Evolutionary conservation across 257 asterid genomes (phyloP).

Genomic region (Ilex asprella): DNA sequence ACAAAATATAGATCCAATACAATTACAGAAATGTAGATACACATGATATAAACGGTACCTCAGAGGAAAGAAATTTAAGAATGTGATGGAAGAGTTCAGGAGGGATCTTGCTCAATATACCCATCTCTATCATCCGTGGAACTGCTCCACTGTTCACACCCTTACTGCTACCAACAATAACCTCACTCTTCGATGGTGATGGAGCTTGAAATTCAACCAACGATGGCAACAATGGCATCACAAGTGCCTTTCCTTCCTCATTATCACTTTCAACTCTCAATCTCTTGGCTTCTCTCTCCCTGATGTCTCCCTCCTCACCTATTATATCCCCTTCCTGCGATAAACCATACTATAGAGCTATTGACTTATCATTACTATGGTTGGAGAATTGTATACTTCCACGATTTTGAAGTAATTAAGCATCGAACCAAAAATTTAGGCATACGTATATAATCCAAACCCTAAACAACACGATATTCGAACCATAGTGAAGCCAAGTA

Average conservation of each 20-base stretch:
- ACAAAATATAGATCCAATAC: background rate
- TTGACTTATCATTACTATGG: too few relatives aligned
- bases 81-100: slow-evolving; percentile 67
- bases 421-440: too few relatives aligned
- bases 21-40: background rate
- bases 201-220: slow-evolving; percentile 26
- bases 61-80: slow-evolving; percentile 75
- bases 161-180: slow-evolving; percentile 12
- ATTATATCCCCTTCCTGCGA: slow-evolving; percentile 28
- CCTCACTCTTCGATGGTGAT: slow-evolving; percentile 22
- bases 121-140: slow-evolving; percentile 44
- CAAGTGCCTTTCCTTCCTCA: slow-evolving; percentile 24
- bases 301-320: slow-evolving; percentile 41
- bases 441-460: too few relatives aligned
- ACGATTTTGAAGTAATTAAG: too few relatives aligned
- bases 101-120: slow-evolving; percentile 58
- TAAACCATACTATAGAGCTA: background rate
- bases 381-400: too few relatives aligned
- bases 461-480: too few relatives aligned
- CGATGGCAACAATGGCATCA: slow-evolving; percentile 25
- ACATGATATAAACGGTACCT: slow-evolving; percentile 30
- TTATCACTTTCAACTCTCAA: slow-evolving; percentile 33
- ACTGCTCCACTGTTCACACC: slow-evolving; percentile 16
- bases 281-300: slow-evolving; percentile 41
- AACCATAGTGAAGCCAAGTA: too few relatives aligned